Conservation (phyloP, 345 rosid species). For the Gossypium stocksii region DNA sequence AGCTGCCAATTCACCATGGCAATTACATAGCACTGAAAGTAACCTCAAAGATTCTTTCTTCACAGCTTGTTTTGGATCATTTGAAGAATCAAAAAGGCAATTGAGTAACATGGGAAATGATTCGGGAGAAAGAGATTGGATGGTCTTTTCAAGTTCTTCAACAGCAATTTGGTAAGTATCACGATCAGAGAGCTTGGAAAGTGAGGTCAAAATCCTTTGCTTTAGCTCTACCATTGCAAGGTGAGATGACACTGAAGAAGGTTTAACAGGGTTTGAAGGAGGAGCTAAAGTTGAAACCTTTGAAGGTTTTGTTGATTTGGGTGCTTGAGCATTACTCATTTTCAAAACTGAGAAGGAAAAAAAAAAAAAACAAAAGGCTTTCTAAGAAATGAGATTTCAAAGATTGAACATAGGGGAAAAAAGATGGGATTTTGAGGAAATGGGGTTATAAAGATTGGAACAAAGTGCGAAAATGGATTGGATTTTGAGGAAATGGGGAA, state of each 20-base stretch:
- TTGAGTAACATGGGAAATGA: constrained; percentile 84
- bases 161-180: constrained; percentile 94
- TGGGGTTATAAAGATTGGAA: background rate
- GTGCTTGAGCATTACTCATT: constrained; percentile 46
- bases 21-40: constrained; percentile 51
- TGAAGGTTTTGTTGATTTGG: constrained; percentile 38
- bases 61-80: constrained; percentile 82
- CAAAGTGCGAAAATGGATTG: background rate
- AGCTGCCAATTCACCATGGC: constrained; percentile 57
- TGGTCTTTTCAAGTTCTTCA: constrained; percentile 78
- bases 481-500: constrained; percentile 4
- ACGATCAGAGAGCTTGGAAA: constrained; percentile 88
- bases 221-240: constrained; percentile 93
- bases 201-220: constrained; percentile 76
- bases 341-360: background rate
- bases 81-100: constrained; percentile 76
- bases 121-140: constrained; percentile 61
- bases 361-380: background rate
- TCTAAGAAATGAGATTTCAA: background rate
- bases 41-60: constrained; percentile 82
- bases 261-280: constrained; percentile 31
- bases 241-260: constrained; percentile 71
- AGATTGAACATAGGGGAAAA: background rate
- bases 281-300: constrained; percentile 35
- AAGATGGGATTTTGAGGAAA: constrained; percentile 8